Evolutionary conservation across 2,329 filamentous ascomycete genomes (phyloP).

Genomic region (Simplicillium aogashimaense): DNA sequence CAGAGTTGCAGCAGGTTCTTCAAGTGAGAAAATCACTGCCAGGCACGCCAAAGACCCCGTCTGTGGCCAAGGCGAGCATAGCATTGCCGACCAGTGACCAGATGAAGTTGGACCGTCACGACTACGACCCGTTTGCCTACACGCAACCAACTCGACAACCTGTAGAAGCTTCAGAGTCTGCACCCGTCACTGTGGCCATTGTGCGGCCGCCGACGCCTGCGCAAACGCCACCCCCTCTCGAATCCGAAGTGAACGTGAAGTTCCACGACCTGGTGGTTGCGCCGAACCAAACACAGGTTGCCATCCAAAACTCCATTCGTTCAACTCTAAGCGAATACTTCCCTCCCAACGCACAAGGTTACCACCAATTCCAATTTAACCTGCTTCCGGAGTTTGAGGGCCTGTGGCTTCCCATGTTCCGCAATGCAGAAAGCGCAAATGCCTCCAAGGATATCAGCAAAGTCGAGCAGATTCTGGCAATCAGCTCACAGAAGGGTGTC

Average conservation of each 20-base stretch:
- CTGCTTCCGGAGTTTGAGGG: conserved; percentile 37
- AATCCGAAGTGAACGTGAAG: conserved; percentile 19
- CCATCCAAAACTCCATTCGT: conserved; percentile 47
- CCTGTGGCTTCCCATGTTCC: conserved; percentile 44
- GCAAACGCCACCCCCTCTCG: conserved; percentile 28
- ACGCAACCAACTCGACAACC: conserved; percentile 14
- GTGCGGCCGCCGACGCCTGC: conserved; percentile 30
- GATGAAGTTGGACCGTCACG: conserved; percentile 15
- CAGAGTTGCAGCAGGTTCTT: not conserved
- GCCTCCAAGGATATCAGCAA: conserved; percentile 23
- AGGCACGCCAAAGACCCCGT: conserved; percentile 1
- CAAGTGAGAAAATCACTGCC: not conserved
- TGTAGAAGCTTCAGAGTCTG: conserved; percentile 11
- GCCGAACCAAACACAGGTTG: conserved; percentile 35
- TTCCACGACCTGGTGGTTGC: conserved; percentile 35
- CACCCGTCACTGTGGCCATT: conserved; percentile 14
- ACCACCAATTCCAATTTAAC: conserved; percentile 36
- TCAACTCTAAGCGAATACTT: conserved; percentile 41
- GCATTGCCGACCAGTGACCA: not conserved
- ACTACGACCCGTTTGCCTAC: conserved; percentile 39
- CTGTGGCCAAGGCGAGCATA: not conserved
- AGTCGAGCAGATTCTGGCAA: conserved; percentile 48
- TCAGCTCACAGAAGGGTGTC: conserved; percentile 47
- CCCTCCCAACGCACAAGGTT: conserved; percentile 33
- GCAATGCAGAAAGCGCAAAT: conserved; percentile 18